These are phyloP conservation scores for Kwoniella heveanensis DNA, from an alignment of 768 basidiomycete species.

Conservation along the genomic window DNA sequence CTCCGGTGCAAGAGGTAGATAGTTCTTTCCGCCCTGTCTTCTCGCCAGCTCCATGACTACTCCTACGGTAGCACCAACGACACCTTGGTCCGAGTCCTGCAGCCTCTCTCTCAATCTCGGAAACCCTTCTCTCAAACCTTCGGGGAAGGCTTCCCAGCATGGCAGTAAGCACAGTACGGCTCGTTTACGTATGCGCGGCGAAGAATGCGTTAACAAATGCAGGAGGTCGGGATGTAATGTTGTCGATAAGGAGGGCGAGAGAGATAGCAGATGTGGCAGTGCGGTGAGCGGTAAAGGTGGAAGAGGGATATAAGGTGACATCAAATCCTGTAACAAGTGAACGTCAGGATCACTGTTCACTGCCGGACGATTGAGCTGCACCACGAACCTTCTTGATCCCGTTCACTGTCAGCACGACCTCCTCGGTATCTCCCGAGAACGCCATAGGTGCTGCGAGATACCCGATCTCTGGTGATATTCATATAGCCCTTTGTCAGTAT, in stretches of 20 bases:
- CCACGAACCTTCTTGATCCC: conserved; percentile 53
- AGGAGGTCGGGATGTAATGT: conserved; percentile 90
- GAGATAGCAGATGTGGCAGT: conserved; percentile 45
- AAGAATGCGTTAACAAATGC: conserved; percentile 56
- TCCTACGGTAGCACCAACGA: conserved; percentile 91
- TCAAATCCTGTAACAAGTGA: conserved; percentile 31
- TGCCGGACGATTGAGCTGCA: not conserved
- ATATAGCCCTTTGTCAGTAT: no score
- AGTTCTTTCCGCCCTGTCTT: conserved; percentile 70
- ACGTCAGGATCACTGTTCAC: not conserved
- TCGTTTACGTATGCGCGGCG: conserved; percentile 72
- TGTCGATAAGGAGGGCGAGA: conserved; percentile 58
- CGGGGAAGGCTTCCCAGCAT: conserved; percentile 78
- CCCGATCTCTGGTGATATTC: conserved; percentile 65
- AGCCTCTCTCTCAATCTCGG: conserved; percentile 65
- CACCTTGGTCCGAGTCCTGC: conserved; percentile 66
- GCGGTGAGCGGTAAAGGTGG: conserved; percentile 53
- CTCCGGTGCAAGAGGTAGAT: conserved; percentile 84
- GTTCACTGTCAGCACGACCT: conserved; percentile 95
- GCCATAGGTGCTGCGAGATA: conserved; percentile 92
- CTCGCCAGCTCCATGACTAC: conserved; percentile 90
- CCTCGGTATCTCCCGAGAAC: conserved; percentile 91
- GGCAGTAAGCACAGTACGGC: conserved; percentile 83
- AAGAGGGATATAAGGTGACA: conserved; percentile 45
- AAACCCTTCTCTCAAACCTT: conserved; percentile 68